Evolutionary conservation across 129 eudicot species (phyloP).

Genomic region (Saussurea involucrata): DNA sequence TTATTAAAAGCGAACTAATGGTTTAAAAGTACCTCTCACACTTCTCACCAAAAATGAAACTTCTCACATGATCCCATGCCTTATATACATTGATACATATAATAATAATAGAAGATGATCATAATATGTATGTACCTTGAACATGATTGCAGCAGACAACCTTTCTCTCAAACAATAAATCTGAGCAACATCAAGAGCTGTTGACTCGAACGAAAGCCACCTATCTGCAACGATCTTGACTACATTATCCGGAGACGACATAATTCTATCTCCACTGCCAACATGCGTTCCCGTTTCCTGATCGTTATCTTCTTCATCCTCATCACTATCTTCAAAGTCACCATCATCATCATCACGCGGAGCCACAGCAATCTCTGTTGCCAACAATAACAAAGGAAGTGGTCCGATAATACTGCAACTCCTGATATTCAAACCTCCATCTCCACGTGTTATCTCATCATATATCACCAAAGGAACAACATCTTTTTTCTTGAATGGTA

Average conservation of each 20-base stretch:
- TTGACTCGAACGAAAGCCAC: conserved; percentile 77
- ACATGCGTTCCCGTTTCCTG: conserved; percentile 16
- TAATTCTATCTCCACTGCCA: conserved; percentile 41
- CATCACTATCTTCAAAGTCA: conserved; percentile 42
- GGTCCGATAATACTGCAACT: conserved; percentile 72
- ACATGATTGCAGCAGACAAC: conserved; percentile 69
- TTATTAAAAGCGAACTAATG: too few species aligned
- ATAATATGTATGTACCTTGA: conserved; percentile 49
- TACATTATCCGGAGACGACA: conserved; percentile 74
- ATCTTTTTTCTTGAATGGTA: conserved; percentile 29
- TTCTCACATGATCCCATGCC: too few species aligned
- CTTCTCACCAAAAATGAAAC: too few species aligned
- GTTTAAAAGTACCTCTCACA: too few species aligned
- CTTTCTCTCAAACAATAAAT: conserved; percentile 93
- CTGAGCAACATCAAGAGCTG: conserved; percentile 89
- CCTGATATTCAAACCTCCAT: conserved; percentile 60
- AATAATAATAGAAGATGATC: not conserved
- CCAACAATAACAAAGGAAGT: conserved; percentile 67
- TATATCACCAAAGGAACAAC: conserved; percentile 51
- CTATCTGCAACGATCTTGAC: conserved; percentile 80
- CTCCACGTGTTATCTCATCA: conserved; percentile 92
- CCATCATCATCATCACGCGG: conserved; percentile 41
- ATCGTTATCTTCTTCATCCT: conserved; percentile 39
- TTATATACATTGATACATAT: too few species aligned
- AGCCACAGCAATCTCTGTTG: conserved; percentile 87